Conservation (phyloP, 306 rosid genomes). For the Erythrophleum fordii region DNA sequence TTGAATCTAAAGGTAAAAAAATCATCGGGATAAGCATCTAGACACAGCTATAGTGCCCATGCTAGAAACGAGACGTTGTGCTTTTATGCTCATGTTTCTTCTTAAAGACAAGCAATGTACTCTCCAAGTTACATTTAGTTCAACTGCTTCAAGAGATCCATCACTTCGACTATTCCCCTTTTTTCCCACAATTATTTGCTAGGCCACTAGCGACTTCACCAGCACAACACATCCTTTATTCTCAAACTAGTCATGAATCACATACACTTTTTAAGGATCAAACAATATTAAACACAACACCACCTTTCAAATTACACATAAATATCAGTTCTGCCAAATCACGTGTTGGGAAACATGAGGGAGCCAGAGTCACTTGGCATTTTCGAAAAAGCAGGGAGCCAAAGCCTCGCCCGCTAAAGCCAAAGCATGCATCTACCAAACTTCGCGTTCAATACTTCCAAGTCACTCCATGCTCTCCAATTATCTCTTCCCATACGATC, state of each 20-base stretch:
- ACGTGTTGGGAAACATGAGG: slow-evolving; percentile 6
- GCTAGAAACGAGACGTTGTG: not conserved
- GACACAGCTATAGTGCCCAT: not conserved
- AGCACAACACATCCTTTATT: not conserved
- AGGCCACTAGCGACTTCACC: not conserved
- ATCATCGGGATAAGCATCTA: not conserved
- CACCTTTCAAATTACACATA: no score
- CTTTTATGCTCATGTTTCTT: slow-evolving; percentile 8
- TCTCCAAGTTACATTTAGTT: slow-evolving; percentile 5
- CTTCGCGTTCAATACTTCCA: not conserved
- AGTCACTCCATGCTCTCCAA: not conserved
- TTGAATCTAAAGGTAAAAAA: not conserved
- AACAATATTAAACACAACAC: no score
- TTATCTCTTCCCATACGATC: not conserved
- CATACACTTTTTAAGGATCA: no score
- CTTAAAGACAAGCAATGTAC: slow-evolving; percentile 26
- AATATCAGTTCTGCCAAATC: slow-evolving; percentile 28
- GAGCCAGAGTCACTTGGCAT: not conserved
- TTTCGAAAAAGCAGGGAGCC: not conserved
- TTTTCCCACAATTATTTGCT: not conserved
- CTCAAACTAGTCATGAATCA: not conserved
- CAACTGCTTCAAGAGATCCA: not conserved
- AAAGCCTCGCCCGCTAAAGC: slow-evolving; percentile 21
- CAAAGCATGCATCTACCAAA: slow-evolving; percentile 23
- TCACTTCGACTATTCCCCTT: not conserved